Evolutionary conservation across 179 eudicot genomes (phyloP).

Genomic region (Heliamphora pulchella): DNA sequence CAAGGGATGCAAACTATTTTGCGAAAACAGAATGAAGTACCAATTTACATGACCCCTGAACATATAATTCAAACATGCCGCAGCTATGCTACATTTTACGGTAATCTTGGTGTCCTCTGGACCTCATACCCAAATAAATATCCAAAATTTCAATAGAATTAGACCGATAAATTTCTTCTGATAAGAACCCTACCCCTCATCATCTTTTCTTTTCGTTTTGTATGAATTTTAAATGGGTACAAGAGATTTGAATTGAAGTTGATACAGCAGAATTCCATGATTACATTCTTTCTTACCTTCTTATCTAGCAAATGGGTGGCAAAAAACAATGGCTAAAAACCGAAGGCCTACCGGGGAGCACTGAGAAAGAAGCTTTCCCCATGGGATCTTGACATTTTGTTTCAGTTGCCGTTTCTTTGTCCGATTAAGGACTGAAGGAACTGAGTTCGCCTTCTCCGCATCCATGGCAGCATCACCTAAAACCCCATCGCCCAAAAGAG

Average conservation of each 20-base stretch:
- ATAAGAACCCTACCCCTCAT: not conserved
- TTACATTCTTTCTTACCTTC: not conserved
- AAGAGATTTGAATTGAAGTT: not conserved
- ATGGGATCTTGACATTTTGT: constrained; percentile 36
- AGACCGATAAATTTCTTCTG: not conserved
- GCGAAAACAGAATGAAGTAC: not conserved
- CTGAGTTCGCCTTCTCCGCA: constrained; percentile 37
- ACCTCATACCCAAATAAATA: not conserved
- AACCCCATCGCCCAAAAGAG: constrained; percentile 11
- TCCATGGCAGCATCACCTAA: constrained; percentile 33
- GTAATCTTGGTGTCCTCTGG: not conserved
- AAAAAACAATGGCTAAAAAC: not conserved
- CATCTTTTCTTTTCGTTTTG: no score
- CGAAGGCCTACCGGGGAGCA: constrained; percentile 47
- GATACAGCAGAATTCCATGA: not conserved
- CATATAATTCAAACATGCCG: not conserved
- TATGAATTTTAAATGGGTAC: not conserved
- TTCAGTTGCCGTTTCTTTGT: constrained; percentile 37
- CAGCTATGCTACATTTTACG: not conserved
- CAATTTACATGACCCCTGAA: not conserved
- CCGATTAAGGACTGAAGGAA: constrained; percentile 27
- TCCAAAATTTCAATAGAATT: not conserved
- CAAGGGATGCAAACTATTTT: not conserved
- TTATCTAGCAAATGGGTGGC: not conserved
- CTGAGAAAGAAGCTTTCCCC: constrained; percentile 87